Percentiles rank a stretch among this genome's conserved stretches.
These are phyloP conservation scores for Tolypocladium album DNA, from an alignment of 2,329 filamentous ascomycete species.

Conservation along the genomic window DNA sequence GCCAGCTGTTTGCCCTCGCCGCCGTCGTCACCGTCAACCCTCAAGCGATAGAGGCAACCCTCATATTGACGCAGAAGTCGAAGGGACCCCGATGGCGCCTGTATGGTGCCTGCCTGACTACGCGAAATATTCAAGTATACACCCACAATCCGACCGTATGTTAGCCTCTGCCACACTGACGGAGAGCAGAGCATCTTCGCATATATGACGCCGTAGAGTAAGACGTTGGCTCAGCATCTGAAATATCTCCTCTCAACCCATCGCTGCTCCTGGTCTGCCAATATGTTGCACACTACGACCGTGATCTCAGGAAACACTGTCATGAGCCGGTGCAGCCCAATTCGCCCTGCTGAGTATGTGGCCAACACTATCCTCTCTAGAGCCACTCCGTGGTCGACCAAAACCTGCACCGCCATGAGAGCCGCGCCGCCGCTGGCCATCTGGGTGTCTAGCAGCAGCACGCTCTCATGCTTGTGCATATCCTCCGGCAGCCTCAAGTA, in stretches of 20 bases:
- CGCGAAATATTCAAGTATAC: not conserved
- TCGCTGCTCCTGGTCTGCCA: conserved; percentile 70
- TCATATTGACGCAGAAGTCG: not conserved
- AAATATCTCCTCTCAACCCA: conserved; percentile 90
- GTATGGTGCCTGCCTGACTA: not conserved
- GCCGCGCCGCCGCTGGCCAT: conserved; percentile 82
- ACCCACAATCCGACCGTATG: not conserved
- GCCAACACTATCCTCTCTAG: conserved; percentile 83
- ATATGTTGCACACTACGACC: conserved; percentile 74
- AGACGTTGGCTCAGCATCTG: conserved; percentile 51
- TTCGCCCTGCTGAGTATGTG: conserved; percentile 78
- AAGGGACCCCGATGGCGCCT: not conserved
- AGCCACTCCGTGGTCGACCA: conserved; percentile 84
- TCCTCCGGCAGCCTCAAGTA: conserved; percentile 71
- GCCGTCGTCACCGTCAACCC: not conserved
- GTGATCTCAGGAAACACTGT: conserved; percentile 82
- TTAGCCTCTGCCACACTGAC: not conserved
- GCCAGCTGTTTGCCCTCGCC: not conserved
- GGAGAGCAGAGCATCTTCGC: not conserved
- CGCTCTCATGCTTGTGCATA: conserved; percentile 64
- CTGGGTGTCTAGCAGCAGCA: conserved; percentile 83
- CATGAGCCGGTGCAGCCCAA: conserved; percentile 74
- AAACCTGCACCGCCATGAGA: conserved; percentile 91
- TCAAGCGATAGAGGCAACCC: not conserved
- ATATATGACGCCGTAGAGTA: not conserved